Conservation (phyloP, 805 yeast genomes). For the Cephaloascus albidus region DNA sequence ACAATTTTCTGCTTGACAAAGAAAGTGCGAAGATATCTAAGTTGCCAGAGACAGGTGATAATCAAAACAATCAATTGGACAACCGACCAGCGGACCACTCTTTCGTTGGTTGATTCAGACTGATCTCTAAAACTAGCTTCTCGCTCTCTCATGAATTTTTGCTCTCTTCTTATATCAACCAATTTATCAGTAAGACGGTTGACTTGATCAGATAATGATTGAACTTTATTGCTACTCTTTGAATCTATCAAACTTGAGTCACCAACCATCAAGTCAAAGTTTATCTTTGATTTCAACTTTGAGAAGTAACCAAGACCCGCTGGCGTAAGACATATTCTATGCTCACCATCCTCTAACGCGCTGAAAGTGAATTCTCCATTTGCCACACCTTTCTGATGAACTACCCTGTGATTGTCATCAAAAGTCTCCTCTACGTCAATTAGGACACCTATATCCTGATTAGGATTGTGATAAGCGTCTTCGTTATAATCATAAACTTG, state of each 20-base stretch:
- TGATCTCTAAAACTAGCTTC: constrained; percentile 66
- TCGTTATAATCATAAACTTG: neutral
- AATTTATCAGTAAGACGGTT: constrained; percentile 48
- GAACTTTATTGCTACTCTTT: constrained; percentile 50
- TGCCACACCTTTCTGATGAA: constrained; percentile 56
- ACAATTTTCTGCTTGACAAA: constrained; percentile 73
- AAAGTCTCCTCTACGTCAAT: constrained; percentile 51
- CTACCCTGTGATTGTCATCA: constrained; percentile 70
- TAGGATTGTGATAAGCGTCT: neutral
- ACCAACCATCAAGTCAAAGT: constrained; percentile 60
- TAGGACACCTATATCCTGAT: constrained; percentile 8
- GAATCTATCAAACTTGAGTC: constrained; percentile 61
- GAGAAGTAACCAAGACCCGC: constrained; percentile 50
- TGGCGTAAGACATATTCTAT: constrained; percentile 57
- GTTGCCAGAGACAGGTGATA: constrained; percentile 65
- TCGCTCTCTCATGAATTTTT: constrained; percentile 60
- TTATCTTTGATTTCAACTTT: constrained; percentile 45
- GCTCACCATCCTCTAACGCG: constrained; percentile 71
- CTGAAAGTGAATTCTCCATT: constrained; percentile 66
- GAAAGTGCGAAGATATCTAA: constrained; percentile 64
- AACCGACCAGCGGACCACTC: constrained; percentile 68
- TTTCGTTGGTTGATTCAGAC: constrained; percentile 60
- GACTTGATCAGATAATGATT: constrained; percentile 46
- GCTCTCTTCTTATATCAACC: constrained; percentile 55
- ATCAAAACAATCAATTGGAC: constrained; percentile 56